Percentiles rank a stretch among this genome's conserved stretches.
Evolutionary conservation across 1,139 yeast species (phyloP).

Genomic region (Debaryomycetaceae sp.): DNA sequence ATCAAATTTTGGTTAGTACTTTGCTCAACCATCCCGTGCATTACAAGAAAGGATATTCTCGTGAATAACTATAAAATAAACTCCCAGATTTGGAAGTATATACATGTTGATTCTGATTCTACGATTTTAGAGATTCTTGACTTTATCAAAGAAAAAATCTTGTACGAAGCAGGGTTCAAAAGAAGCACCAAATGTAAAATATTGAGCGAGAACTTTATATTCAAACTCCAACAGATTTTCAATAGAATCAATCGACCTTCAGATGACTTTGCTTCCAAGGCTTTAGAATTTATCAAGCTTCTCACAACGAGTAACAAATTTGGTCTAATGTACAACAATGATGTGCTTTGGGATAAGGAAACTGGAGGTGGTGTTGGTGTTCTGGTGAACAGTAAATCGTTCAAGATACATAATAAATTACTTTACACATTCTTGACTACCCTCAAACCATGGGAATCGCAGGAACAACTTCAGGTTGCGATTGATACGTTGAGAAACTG

Average conservation of each 20-base stretch:
- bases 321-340: constrained; percentile 65
- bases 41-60: constrained; percentile 61
- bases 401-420: constrained; percentile 63
- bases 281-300: constrained; percentile 13
- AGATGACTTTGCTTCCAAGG: not conserved
- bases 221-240: constrained; percentile 54
- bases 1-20: constrained; percentile 60
- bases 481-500: constrained; percentile 48
- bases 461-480: constrained; percentile 54
- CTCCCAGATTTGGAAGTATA: constrained; percentile 61
- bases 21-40: constrained; percentile 43
- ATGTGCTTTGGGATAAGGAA: constrained; percentile 49
- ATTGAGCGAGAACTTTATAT: constrained; percentile 73
- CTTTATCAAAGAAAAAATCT: constrained; percentile 48
- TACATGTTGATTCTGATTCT: constrained; percentile 49
- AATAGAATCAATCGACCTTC: constrained; percentile 26
- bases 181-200: constrained; percentile 71
- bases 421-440: constrained; percentile 59
- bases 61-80: constrained; percentile 54
- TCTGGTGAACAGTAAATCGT: constrained; percentile 43
- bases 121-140: constrained; percentile 39
- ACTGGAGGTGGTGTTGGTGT: constrained; percentile 23
- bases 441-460: constrained; percentile 81
- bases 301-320: constrained; percentile 48
- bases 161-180: constrained; percentile 59